Evolutionary conservation across 2,329 filamentous ascomycete species (phyloP), one percentile per base, ranked within the genome.

Genomic region (Meredithiella fracta): DNA sequence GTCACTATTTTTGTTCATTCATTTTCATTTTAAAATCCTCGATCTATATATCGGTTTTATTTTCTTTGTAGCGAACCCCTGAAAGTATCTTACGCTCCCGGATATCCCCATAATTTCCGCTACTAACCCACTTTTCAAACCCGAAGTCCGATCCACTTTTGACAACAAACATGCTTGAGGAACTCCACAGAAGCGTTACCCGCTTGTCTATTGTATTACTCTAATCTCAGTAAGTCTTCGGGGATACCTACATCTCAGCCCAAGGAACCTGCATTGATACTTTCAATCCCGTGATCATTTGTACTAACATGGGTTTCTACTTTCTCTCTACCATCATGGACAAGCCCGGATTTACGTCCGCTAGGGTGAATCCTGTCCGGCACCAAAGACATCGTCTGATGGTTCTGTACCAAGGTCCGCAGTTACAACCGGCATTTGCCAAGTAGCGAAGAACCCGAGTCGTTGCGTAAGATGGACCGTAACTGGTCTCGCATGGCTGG

Each of bases 141-240:
- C 40, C 40, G 40, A 44, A 44, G 40, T 44, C 11, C 40, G 40
- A 44, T 20, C 40, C 11, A 44, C 40, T 44, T n/a, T 22, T n/a
- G 7, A 17, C 20, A n/a, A n/a, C n/a, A n/a, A 55, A 31, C 11
- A 69, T 68, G 65, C 65, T 68, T 40, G 66, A 70, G 44, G 69
- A 73, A 50, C 64, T 75, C 42, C 69, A 71, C 59, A 62, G 65
- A 37, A 66, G 70, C 38, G 62, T 76, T 37, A 67, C 69, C 56
- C 70, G 72, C 53, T 66, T 76, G 59, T 72, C 73, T 60, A 70
- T 77, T 59, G 72, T 72, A 26, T 67, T 73, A 26, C 63, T 75
- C 37, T 70, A 73, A 63, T 69, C 68, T 47, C 65, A 73, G 73
- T 76, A 65, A 62, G 73, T 53, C 14, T 15, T 17, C n/a, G 8